Conservation (phyloP, 139 green algal species). For the Chlamydomonas incerta region DNA sequence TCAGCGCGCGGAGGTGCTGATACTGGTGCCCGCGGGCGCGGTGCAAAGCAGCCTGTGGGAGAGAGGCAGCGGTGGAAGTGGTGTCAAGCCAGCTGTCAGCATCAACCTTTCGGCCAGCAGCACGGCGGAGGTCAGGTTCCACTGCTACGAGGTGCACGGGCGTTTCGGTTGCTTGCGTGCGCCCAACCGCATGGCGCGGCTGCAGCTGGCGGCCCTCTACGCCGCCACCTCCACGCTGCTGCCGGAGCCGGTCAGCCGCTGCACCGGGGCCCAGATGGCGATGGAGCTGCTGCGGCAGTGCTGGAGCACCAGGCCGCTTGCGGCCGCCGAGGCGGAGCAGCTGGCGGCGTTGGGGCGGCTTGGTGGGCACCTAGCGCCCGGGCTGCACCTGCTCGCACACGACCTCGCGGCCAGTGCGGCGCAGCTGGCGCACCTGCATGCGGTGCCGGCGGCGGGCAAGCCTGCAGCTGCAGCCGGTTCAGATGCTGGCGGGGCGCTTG, state of each 20-base stretch:
- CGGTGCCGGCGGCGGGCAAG: too few relatives aligned
- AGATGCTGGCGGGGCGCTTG: too few relatives aligned
- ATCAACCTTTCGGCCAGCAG: too few relatives aligned
- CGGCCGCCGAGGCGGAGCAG: slow-evolving; percentile 27
- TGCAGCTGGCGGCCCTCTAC: slow-evolving; percentile 74
- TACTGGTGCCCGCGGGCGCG: slow-evolving; percentile 46
- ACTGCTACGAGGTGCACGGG: slow-evolving; percentile 56
- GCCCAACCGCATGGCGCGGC: slow-evolving; percentile 27
- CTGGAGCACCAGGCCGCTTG: slow-evolving; percentile 59
- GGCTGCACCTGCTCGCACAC: slow-evolving; percentile 38
- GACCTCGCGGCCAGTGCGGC: slow-evolving; percentile 44
- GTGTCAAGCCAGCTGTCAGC: too few relatives aligned
- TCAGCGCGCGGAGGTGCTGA: slow-evolving; percentile 6
- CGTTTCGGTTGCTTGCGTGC: slow-evolving; percentile 57
- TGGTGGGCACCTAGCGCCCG: slow-evolving; percentile 39
- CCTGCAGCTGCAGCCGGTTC: too few relatives aligned
- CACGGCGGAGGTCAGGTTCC: too few relatives aligned
- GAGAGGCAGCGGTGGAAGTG: too few relatives aligned
- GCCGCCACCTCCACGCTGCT: slow-evolving; percentile 61
- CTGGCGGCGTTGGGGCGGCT: slow-evolving; percentile 8
- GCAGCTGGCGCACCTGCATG: slow-evolving; percentile 46
- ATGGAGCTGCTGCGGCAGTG: slow-evolving; percentile 57
- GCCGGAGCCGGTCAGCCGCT: slow-evolving; percentile 48
- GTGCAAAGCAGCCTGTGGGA: too few relatives aligned
- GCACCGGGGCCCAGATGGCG: slow-evolving; percentile 58